A percentile compares a stretch with the other conserved stretches of the same genome.
Evolutionary conservation across 306 rosid species (phyloP).

Genomic region (Dalbergia cultrata): DNA sequence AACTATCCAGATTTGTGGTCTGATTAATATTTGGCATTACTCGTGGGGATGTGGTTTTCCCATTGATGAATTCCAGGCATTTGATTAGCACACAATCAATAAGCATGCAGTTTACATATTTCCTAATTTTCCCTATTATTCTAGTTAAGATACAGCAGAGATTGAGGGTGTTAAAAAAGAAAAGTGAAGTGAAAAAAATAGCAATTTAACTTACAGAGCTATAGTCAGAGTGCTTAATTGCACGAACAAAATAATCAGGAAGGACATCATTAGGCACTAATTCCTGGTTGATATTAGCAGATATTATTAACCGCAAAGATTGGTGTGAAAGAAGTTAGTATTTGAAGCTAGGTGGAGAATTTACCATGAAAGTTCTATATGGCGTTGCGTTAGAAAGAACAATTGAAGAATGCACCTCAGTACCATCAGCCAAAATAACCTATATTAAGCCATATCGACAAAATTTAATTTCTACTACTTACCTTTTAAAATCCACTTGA

Average conservation of each 20-base stretch:
- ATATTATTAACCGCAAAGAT: conserved; percentile 41
- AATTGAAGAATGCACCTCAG: conserved; percentile 72
- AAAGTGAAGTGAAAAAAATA: conserved; percentile 8
- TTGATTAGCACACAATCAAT: conserved; percentile 7
- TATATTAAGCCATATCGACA: conserved; percentile 49
- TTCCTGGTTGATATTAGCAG: conserved; percentile 67
- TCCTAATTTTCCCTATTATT: not conserved
- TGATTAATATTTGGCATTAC: conserved; percentile 31
- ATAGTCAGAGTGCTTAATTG: conserved; percentile 84
- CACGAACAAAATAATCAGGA: conserved; percentile 73
- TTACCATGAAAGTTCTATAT: conserved; percentile 83
- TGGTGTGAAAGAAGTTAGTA: conserved; percentile 12
- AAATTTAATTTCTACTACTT: conserved; percentile 41
- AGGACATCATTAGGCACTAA: conserved; percentile 70
- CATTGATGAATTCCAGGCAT: conserved; percentile 23
- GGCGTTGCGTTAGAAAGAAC: conserved; percentile 97
- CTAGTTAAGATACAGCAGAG: conserved; percentile 19
- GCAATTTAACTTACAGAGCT: conserved; percentile 74
- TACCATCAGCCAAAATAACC: conserved; percentile 88
- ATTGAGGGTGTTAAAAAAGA: conserved; percentile 8
- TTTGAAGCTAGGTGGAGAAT: conserved; percentile 38
- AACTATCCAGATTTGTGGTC: conserved; percentile 13
- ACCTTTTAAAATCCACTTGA: conserved; percentile 47
- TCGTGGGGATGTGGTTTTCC: conserved; percentile 30
- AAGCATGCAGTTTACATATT: conserved; percentile 22